Conservation (phyloP, 768 basidiomycete genomes). For the Trametes meyenii region DNA sequence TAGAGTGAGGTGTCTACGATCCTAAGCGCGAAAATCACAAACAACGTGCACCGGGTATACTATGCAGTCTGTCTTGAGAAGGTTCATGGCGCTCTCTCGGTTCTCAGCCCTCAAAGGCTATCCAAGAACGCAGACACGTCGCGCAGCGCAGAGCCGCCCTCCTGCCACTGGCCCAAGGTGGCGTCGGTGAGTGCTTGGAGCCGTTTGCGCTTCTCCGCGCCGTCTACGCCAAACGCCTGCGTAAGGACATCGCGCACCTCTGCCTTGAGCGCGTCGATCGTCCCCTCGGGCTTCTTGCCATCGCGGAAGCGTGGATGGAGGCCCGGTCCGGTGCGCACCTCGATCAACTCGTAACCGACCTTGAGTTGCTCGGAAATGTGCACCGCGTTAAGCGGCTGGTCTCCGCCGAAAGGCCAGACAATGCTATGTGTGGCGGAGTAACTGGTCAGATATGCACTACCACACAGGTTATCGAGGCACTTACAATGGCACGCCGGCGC, state of each 20-base stretch:
- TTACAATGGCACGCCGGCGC: conserved; percentile 26
- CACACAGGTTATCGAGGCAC: not conserved
- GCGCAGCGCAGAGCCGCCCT: conserved; percentile 4
- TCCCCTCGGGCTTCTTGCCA: conserved; percentile 24
- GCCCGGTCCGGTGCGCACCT: conserved; percentile 28
- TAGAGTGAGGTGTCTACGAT: too few species aligned
- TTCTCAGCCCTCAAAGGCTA: not conserved
- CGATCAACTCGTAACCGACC: conserved; percentile 32
- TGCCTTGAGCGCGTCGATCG: conserved; percentile 25
- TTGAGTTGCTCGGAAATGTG: conserved; percentile 25
- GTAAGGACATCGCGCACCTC: conserved; percentile 27
- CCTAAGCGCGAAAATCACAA: too few species aligned
- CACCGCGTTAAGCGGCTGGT: conserved; percentile 30
- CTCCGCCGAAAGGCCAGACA: conserved; percentile 30
- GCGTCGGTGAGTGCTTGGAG: conserved; percentile 10
- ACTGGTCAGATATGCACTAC: not conserved
- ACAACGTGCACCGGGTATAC: too few species aligned
- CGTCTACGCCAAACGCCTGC: conserved; percentile 30
- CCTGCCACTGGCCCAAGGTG: conserved; percentile 11
- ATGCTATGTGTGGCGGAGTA: conserved; percentile 28
- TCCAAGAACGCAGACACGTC: conserved; percentile 11
- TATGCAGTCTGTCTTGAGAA: too few species aligned
- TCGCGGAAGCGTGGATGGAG: conserved; percentile 24
- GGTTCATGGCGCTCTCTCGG: too few species aligned
- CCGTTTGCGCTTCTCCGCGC: conserved; percentile 29